Conservation (phyloP, 345 rosid genomes). For the Boechera stricta region DNA sequence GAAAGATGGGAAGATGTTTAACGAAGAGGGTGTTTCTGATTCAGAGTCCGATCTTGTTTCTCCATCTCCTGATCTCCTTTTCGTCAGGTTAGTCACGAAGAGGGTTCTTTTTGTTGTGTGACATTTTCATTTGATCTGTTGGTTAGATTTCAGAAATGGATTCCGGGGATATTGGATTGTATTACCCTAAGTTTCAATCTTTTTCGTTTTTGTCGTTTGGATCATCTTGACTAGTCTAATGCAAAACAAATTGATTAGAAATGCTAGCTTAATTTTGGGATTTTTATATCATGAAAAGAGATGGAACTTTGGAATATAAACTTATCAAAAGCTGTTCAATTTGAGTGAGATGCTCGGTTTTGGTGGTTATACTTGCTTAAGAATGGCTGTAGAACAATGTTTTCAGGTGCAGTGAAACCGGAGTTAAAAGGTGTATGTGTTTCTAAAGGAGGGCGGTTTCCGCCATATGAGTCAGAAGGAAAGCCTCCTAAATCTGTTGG, state of each 20-base stretch:
- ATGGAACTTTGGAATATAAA: not conserved
- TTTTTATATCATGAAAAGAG: not conserved
- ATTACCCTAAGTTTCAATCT: constrained; percentile 9
- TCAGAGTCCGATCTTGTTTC: constrained; percentile 45
- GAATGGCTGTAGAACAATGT: constrained; percentile 26
- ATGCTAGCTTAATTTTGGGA: constrained; percentile 20
- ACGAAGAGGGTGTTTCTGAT: constrained; percentile 37
- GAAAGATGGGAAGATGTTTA: constrained; percentile 38
- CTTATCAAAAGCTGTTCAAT: constrained; percentile 4
- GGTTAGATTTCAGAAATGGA: constrained; percentile 22
- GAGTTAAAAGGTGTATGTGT: constrained; percentile 57
- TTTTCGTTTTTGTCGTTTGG: not conserved
- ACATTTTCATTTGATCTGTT: constrained; percentile 29
- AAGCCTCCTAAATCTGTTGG: constrained; percentile 72
- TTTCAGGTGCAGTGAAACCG: constrained; percentile 52
- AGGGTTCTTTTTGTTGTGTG: constrained; percentile 24
- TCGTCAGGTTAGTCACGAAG: constrained; percentile 40
- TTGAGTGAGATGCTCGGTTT: not conserved
- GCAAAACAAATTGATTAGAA: not conserved
- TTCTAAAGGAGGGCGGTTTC: constrained; percentile 90
- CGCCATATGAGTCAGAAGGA: constrained; percentile 74
- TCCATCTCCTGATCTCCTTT: constrained; percentile 43
- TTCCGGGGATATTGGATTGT: not conserved
- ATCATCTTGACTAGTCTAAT: constrained; percentile 23
- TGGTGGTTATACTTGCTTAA: not conserved